Base-by-base conservation (phyloP, 352 stramenopile genomes). In the Blastocystis sp. region DNA sequence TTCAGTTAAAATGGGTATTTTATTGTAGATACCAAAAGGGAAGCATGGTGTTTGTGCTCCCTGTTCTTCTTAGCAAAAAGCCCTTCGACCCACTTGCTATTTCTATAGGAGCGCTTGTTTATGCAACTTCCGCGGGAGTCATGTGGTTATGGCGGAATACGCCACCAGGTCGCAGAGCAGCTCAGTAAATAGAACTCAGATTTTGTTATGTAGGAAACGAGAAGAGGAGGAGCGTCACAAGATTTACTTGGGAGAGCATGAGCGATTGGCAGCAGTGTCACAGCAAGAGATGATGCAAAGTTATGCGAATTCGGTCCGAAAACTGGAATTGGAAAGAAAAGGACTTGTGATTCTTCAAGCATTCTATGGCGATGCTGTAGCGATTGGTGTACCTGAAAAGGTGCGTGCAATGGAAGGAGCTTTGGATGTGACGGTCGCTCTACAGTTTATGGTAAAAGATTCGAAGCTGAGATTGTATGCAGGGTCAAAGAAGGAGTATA, bases 381-480 rank as follows among this genome's bases (percentile, higher is more conserved):
- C 20, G 50, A n/a, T 59, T 13, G 50, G 50, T n/a, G 20, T 59
- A 1, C 41, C 70, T 20, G 45, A 2, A 53, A 24, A 34, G 39
- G 70, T 63, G 47, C 7, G 6, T 1, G 45, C 13, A 16, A 24
- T 18, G 50, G 70, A 81, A 26, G 45, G 37, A 20, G 70, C 70
- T 11, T 34, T 81, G 41, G 70, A 81, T 16, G 70, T 81, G 41
- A 81, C 70, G 3, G 55, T 24, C n/a, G 70, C 45, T 11, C 70
- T 81, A 34, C 70, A 81, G 55, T 81, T 81, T 41, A 81, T 81
- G 70, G 70, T 81, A 41, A 62, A 34, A 53, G 70, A 81, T 16
- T 81, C 70, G 39, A 50, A 24, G 50, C 54, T 81, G 70, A 16
- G 70, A 16, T 26, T 81, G 70, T 81, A 63, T 41, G 70, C 70